Base-by-base conservation (phyloP, 768 basidiomycete genomes). In the Xerocomus brunneocitrinus region DNA sequence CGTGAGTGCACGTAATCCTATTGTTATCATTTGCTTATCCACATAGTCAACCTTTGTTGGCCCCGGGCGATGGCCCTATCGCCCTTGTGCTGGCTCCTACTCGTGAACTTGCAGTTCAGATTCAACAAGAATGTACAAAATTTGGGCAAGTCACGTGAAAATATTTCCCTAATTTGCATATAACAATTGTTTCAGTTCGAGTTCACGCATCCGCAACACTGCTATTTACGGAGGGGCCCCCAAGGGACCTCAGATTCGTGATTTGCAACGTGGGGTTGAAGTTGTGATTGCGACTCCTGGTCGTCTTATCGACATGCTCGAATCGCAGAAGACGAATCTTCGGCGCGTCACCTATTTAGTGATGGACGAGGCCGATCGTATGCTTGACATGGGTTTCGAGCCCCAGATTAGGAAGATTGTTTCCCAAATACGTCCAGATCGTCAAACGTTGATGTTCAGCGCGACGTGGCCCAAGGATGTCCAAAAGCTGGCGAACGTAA, bases 321-420 rank as follows among this genome's bases (percentile, higher is more conserved):
- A 99, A 76, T 83, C 82, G 1, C 86, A 89, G 67, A 97, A 97
- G 75, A 98, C 95, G 22, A 98, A 98, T 72, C 81, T 99, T 49
- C 90, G 90, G 53, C 87, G 97, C 39, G 80, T 99, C 52, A 99
- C 97, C 22, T 99, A 98, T 72, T 81, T 99, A 38, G 97, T 99
- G 67, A 91, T 99, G 85, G 97, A 99, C 66, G 97, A 99, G 73
- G 97, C 97, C 42, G 97, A 99, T 76, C 91, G 97, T 66, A 99
- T 99, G 97, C 81, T 99, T 58, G 97, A 99, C 77, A 99, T 99
- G 97, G 97, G 97, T 79, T 99, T 99, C 76, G 97, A 99, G 75
- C 97, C 97, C 49, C 97, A 99, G 71, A 98, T 99, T 68, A 82
- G 95, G 67, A 98, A 98, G 76, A 98, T 99, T 59, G 91, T 98